Evolutionary conservation across 1,139 yeast species (phyloP).

Genomic region (Suhomyces bolitotheri): DNA sequence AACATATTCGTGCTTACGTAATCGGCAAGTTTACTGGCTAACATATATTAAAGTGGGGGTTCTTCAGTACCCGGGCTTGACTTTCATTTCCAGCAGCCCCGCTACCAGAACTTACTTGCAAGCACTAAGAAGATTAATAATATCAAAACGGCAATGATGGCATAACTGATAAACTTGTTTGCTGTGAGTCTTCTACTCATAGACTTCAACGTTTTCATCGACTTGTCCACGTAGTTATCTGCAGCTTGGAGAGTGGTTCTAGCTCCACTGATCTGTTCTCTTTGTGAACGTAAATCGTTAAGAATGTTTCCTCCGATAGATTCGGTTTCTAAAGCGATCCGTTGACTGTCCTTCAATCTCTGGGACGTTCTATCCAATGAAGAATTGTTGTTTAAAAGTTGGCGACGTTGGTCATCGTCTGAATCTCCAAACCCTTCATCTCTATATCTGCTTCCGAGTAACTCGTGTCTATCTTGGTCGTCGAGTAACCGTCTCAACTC

Average conservation of each 20-base stretch:
- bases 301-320: constrained; percentile 87
- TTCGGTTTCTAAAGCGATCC: constrained; percentile 92
- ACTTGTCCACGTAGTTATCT: constrained; percentile 88
- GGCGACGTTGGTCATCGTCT: constrained; percentile 75
- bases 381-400: constrained; percentile 74
- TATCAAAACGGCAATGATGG: constrained; percentile 88
- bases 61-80: too few relatives aligned
- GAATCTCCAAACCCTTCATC: constrained; percentile 36
- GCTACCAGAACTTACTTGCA: constrained; percentile 77
- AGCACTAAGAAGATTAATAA: constrained; percentile 81
- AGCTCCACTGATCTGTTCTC: constrained; percentile 87
- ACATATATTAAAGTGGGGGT: constrained; percentile 1
- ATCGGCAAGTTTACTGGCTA: background rate
- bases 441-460: constrained; percentile 58
- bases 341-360: constrained; percentile 80
- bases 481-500: constrained; percentile 55
- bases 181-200: constrained; percentile 97
- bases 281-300: constrained; percentile 84
- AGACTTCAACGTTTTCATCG: constrained; percentile 79
- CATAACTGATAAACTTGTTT: constrained; percentile 87
- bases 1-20: constrained; percentile 6
- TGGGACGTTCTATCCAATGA: constrained; percentile 82
- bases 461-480: constrained; percentile 62
- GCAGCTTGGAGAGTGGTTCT: constrained; percentile 86
- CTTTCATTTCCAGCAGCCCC: background rate